Evolutionary conservation across 2,329 filamentous ascomycete genomes (phyloP).

Genomic region (Colletotrichum eleusines): DNA sequence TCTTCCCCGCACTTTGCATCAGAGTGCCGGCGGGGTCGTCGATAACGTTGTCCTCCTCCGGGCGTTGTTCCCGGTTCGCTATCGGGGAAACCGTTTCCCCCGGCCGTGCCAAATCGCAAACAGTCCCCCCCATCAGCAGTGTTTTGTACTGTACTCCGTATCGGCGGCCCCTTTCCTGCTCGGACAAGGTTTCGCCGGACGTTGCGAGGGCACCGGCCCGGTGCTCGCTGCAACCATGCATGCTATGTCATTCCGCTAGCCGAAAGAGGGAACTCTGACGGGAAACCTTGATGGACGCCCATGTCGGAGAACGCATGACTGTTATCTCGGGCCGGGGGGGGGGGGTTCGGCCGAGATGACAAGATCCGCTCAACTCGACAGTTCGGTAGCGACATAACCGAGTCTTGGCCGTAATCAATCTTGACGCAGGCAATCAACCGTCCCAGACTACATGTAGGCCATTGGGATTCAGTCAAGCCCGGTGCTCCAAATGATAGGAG

Average conservation of each 20-base stretch:
- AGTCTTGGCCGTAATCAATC: neutral
- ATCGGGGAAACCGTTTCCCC: neutral
- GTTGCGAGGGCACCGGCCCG: constrained; percentile 6
- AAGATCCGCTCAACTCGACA: neutral
- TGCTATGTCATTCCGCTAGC: neutral
- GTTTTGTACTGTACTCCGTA: neutral
- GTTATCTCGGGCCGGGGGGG: neutral
- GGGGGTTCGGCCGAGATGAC: neutral
- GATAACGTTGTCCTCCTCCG: neutral
- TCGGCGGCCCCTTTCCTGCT: neutral
- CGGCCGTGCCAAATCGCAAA: neutral
- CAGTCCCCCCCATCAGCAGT: neutral
- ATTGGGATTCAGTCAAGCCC: neutral
- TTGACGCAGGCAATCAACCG: neutral
- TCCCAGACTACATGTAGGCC: neutral
- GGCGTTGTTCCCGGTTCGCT: constrained; percentile 16
- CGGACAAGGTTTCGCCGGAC: neutral
- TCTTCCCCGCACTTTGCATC: constrained; percentile 22
- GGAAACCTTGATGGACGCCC: neutral
- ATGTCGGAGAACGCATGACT: no score
- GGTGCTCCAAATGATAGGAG: no score
- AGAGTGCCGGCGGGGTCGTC: neutral
- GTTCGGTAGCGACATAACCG: neutral
- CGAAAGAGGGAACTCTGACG: neutral
- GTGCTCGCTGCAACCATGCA: neutral